These are phyloP conservation scores for Septoria petroselini DNA, from an alignment of 2,329 filamentous ascomycete species.

Conservation along the genomic window DNA sequence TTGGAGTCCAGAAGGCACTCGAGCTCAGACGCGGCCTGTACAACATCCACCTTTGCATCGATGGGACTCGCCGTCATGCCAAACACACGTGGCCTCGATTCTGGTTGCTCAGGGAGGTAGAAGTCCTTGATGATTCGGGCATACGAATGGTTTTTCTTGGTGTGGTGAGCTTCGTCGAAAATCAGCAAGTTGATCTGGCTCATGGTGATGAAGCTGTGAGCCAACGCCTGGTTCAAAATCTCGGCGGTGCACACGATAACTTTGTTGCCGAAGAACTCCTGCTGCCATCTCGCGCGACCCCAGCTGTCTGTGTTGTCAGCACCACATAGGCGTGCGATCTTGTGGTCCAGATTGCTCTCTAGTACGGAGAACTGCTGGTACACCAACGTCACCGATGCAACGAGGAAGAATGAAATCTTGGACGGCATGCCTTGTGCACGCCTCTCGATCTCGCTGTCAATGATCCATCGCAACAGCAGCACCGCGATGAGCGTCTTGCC, in stretches of 20 bases:
- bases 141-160: slow-evolving; percentile 91
- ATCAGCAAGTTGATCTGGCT: slow-evolving; percentile 82
- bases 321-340: slow-evolving; percentile 72
- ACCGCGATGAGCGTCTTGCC: slow-evolving; percentile 97
- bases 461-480: slow-evolving; percentile 70
- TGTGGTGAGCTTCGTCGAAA: slow-evolving; percentile 94
- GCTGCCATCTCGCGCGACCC: slow-evolving; percentile 59
- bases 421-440: slow-evolving; percentile 58
- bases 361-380: slow-evolving; percentile 86
- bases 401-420: slow-evolving; percentile 80
- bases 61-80: slow-evolving; percentile 97
- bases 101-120: slow-evolving; percentile 57
- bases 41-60: slow-evolving; percentile 73
- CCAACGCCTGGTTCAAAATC: slow-evolving; percentile 73
- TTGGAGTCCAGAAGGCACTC: slow-evolving; percentile 74
- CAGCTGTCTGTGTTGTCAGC: slow-evolving; percentile 61
- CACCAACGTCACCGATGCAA: slow-evolving; percentile 80
- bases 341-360: slow-evolving; percentile 73
- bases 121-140: slow-evolving; percentile 86
- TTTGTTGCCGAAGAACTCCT: slow-evolving; percentile 63
- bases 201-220: slow-evolving; percentile 76
- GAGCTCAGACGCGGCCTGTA: slow-evolving; percentile 63
- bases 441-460: slow-evolving; percentile 73
- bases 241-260: slow-evolving; percentile 91
- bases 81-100: slow-evolving; percentile 70